Base-by-base conservation (phyloP, 352 stramenopile genomes). In the Globisporangium cederbergense region DNA sequence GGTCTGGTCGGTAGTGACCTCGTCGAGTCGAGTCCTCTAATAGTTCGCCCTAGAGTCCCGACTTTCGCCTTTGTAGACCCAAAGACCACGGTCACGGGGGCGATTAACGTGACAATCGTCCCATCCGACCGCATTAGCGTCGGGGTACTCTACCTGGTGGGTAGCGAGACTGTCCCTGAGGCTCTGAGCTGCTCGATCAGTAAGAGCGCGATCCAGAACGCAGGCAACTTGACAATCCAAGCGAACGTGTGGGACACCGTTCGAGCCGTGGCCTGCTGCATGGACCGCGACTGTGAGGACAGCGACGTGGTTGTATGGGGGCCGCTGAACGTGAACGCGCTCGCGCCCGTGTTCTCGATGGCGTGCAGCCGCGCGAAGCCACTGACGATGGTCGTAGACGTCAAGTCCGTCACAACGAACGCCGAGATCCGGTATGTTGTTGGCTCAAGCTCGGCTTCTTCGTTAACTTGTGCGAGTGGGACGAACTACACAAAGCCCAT, bases 211-310 rank as follows among this genome's bases (percentile, higher is more conserved):
- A 54, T 54, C 47, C 0, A 71, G 64, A 18, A 49, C 56, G 3
- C 53, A 61, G 7, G 68, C 54, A 71, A 73, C 1, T 60, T 65
- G 3, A 72, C 58, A 4, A 59, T 72, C 28, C 46, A 30, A 16
- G 74, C 66, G 32, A 71, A 68, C n/a, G 77, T 83, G 16, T 78
- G 66, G 18, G 75, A 89, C 34, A 62, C 82, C 4, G 63, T 91
- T 13, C 67, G 53, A 46, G 78, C 80, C 0, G 72, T 88, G 1
- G 64, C 75, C 18, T 91, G 83, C 60, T 91, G 83, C 43, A 46
- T 79, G 4, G 64, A 68, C 16, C 60, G 73, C 5, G 46, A 59
- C 0, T 82, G 75, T 25, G 67, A 62, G 4, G 60, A 72, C 51
- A 79, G 75, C 20, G 51, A 58, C 4, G 13, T 75, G 10, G 57